Evolutionary conservation across 495 filamentous ascomycete genomes (phyloP), one percentile per base, ranked within the genome.

Genomic region (Lichina pygmaea): DNA sequence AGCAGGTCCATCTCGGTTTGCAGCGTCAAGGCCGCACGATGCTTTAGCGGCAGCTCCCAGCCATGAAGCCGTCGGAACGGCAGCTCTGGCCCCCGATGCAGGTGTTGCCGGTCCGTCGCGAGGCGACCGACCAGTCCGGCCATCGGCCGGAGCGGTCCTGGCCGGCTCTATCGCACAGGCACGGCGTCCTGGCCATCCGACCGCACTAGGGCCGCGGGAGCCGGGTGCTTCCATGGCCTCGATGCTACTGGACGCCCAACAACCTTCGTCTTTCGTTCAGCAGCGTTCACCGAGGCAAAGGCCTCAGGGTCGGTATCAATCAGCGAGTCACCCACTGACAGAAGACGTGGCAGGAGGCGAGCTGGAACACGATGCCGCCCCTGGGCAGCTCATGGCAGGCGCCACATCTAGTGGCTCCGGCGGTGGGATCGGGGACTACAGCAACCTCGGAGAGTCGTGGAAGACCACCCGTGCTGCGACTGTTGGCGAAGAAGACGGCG

Each of bases 391-490:
- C 11, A 33, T 44, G 41, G 13, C 38, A 48, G 50, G 50, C 52
- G 10, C 52, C 58, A 17, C 55, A 11, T 49, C 48, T 6, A 49
- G 48, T 36, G 48, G 34, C 17, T 47, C 43, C 11, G 46, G 43
- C 34, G 65, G 55, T 24, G 54, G 55, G 10, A 63, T 62, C 24
- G 62, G 58, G 32, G 70, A 62, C 45, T 66, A 70, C 10, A 75
- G 70, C 50, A 70, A 68, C 49, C 57, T 79, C 0, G 73, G 67
- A 6, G 76, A 75, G 43, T 77, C 73, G 0, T 80, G 76, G 68
- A 66, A 68, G 45, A 70, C 69, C 46, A 74, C 70, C 34, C 57
- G 65, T 32, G 57, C 64, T n/a, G 66, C 58, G 17, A 59, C 53
- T 43, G 61, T 60, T 48, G 55, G 52, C 47, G 62, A 61, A 49